These are phyloP conservation scores for Aspergillus bombycis DNA, from an alignment of 2,329 filamentous ascomycete species.

Conservation along the genomic window DNA sequence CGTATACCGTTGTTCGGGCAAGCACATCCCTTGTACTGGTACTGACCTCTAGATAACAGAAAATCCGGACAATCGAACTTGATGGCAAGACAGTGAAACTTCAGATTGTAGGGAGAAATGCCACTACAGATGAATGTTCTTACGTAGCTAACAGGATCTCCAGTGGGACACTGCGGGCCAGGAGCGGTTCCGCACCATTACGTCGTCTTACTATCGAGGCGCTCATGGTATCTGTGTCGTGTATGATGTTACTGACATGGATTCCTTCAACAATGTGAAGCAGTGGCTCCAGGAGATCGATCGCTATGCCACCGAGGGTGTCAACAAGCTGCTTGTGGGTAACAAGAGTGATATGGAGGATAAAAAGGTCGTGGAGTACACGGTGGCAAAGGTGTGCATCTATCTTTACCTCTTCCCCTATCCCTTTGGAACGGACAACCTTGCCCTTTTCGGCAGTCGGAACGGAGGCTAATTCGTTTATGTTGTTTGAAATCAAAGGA, in stretches of 20 bases:
- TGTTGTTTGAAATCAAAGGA: conserved; percentile 62
- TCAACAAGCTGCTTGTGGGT: conserved; percentile 98
- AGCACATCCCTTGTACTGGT: conserved; percentile 12
- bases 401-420: neutral
- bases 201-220: conserved; percentile 98
- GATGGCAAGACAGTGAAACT: conserved; percentile 99
- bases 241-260: conserved; percentile 99
- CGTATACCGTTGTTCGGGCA: conserved; percentile 43
- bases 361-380: conserved; percentile 99
- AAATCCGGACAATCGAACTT: conserved; percentile 99
- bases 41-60: conserved; percentile 58
- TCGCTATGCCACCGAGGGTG: conserved; percentile 96
- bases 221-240: conserved; percentile 99
- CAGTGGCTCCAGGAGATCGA: conserved; percentile 99
- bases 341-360: conserved; percentile 99
- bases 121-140: neutral
- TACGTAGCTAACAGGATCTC: conserved; percentile 24
- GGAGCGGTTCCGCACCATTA: conserved; percentile 99
- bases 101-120: conserved; percentile 75
- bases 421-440: neutral
- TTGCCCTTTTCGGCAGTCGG: neutral
- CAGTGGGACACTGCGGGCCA: conserved; percentile 99
- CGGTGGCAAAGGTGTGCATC: conserved; percentile 86
- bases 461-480: conserved; percentile 16
- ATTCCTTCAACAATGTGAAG: conserved; percentile 99